phyloP scores from a whole-genome alignment of 73 alveolate genomes.

The Uronychia setigera region DNA sequence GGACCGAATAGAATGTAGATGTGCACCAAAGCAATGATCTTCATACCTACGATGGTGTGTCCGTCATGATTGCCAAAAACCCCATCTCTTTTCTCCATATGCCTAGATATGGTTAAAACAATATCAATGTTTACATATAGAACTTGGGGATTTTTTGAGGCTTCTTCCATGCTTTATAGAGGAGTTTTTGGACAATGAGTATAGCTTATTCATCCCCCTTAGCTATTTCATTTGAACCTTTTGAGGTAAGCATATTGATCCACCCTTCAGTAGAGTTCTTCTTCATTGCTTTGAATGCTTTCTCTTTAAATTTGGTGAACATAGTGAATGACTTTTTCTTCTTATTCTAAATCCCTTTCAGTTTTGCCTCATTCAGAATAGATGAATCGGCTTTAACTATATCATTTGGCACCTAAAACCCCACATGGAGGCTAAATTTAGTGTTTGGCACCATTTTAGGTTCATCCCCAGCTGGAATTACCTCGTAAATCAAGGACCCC shows the following conservation, averaged over 20 bases:
- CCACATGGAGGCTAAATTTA: background rate
- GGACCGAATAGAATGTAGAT: background rate
- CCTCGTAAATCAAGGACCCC: background rate
- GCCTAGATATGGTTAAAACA: no score
- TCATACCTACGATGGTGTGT: background rate
- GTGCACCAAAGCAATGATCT: background rate
- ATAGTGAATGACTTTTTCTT: background rate
- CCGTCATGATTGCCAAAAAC: background rate
- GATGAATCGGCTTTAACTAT: background rate
- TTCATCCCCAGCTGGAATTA: background rate
- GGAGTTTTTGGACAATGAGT: background rate
- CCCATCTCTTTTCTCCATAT: background rate
- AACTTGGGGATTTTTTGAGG: slow-evolving; percentile 19
- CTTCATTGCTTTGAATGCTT: background rate
- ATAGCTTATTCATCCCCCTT: slow-evolving; percentile 8
- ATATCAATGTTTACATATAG: background rate
- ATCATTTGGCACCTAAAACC: background rate
- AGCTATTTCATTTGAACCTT: slow-evolving; percentile 5
- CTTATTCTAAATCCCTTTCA: background rate
- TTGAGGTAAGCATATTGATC: slow-evolving; percentile 3
- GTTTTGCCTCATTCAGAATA: background rate
- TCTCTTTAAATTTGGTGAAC: background rate
- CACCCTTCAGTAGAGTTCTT: background rate
- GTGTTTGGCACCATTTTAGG: background rate
- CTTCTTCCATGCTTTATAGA: slow-evolving; percentile 22